Conservation (phyloP, 345 rosid genomes). For the Anacardium occidentale region DNA sequence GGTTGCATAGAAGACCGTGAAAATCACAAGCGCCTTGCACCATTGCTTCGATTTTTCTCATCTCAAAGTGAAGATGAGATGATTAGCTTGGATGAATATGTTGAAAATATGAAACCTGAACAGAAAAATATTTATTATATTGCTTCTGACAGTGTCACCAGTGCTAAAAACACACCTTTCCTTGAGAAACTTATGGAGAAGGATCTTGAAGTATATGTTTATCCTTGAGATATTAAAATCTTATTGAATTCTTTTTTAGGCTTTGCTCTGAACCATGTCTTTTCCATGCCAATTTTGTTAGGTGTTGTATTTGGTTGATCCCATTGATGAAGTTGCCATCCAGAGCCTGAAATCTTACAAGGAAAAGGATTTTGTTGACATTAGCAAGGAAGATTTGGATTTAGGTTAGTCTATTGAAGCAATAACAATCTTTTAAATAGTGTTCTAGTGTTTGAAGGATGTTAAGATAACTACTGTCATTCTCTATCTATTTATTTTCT, state of each 20-base stretch:
- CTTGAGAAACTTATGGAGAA: conserved; percentile 85
- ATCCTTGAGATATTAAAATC: conserved; percentile 7
- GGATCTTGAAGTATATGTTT: conserved; percentile 67
- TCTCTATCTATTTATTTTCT: background rate
- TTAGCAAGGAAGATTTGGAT: conserved; percentile 98
- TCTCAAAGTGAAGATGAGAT: conserved; percentile 90
- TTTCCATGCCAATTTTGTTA: conserved; percentile 22
- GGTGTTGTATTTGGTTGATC: conserved; percentile 88
- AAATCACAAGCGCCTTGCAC: conserved; percentile 93
- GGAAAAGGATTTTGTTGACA: conserved; percentile 92
- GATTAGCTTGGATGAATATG: conserved; percentile 97
- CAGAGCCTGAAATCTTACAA: conserved; percentile 89
- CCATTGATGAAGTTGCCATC: conserved; percentile 91
- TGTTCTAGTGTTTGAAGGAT: background rate
- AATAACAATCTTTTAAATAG: background rate
- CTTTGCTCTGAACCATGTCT: conserved; percentile 10
- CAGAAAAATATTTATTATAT: conserved; percentile 90
- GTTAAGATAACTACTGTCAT: background rate
- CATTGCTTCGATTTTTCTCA: conserved; percentile 90
- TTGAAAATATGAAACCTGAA: conserved; percentile 93
- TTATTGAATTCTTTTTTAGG: background rate
- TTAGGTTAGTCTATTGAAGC: conserved; percentile 48
- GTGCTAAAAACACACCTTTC: conserved; percentile 96
- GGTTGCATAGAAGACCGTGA: conserved; percentile 98
- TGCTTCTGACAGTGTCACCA: conserved; percentile 82